phyloP scores from a whole-genome alignment of 805 yeast genomes.

The Zygoascus biomembranicola region DNA sequence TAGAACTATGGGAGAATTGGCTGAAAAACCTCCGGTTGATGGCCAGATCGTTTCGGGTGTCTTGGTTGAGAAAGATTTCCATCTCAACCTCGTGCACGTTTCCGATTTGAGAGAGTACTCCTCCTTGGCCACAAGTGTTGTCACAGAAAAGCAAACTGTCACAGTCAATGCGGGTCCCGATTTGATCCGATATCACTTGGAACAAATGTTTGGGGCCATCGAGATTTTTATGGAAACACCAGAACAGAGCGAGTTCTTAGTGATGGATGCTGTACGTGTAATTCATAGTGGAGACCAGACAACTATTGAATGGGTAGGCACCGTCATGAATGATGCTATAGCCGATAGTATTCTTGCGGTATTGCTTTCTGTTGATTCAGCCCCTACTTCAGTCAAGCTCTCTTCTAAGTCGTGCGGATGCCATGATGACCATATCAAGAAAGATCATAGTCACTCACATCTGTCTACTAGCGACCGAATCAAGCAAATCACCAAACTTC shows the following conservation, averaged over 20 bases:
- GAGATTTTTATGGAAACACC: constrained; percentile 51
- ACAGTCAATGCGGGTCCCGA: constrained; percentile 74
- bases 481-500: constrained; percentile 49
- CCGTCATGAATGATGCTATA: constrained; percentile 79
- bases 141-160: constrained; percentile 73
- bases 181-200: constrained; percentile 78
- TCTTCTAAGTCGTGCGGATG: constrained; percentile 56
- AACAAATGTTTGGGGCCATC: constrained; percentile 90
- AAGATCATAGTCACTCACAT: constrained; percentile 22
- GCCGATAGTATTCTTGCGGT: constrained; percentile 94
- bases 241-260: constrained; percentile 28
- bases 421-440: constrained; percentile 6
- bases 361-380: constrained; percentile 81
- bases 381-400: constrained; percentile 89
- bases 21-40: constrained; percentile 40
- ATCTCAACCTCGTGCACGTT: constrained; percentile 70
- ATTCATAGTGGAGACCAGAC: constrained; percentile 43
- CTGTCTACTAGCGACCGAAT: constrained; percentile 18
- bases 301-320: constrained; percentile 85
- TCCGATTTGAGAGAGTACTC: constrained; percentile 86
- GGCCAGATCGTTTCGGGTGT: constrained; percentile 64
- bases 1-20: constrained; percentile 55
- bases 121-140: constrained; percentile 74
- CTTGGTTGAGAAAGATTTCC: constrained; percentile 84
- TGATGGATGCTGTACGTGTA: constrained; percentile 58